Evolutionary conservation across 371 early-diverging fungal species (phyloP).

Genomic region (Coemansia sp.): DNA sequence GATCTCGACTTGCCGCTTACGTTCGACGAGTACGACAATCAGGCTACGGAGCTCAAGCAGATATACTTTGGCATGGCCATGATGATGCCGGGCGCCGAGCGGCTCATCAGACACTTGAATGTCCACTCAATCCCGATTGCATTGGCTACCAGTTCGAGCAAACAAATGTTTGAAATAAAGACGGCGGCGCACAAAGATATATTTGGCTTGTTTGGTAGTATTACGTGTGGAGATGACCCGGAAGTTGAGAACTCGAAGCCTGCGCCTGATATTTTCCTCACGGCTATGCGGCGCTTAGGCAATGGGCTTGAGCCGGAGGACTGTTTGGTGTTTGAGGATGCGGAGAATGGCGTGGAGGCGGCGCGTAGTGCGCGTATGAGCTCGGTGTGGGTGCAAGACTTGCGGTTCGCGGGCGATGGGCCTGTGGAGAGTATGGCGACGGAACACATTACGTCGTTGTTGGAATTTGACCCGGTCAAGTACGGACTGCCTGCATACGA

Average conservation of each 20-base stretch:
- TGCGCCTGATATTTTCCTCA: constrained; percentile 84
- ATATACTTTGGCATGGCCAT: constrained; percentile 35
- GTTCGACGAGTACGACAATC: constrained; percentile 71
- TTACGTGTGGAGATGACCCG: constrained; percentile 85
- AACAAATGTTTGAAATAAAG: constrained; percentile 72
- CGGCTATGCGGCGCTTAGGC: constrained; percentile 60
- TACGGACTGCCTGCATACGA: constrained; percentile 54
- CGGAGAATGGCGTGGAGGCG: constrained; percentile 79
- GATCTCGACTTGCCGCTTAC: constrained; percentile 72
- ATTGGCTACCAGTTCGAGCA: constrained; percentile 83
- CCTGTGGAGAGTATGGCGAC: constrained; percentile 54
- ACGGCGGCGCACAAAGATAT: constrained; percentile 66
- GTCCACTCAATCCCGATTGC: constrained; percentile 77
- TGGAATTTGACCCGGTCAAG: constrained; percentile 68
- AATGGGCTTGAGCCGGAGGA: constrained; percentile 54
- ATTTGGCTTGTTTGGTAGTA: constrained; percentile 74
- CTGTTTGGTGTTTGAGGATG: constrained; percentile 93
- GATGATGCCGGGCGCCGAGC: constrained; percentile 55
- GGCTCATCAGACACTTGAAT: constrained; percentile 75
- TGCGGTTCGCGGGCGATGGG: constrained; percentile 52
- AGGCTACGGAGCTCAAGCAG: constrained; percentile 57
- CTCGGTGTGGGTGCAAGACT: constrained; percentile 81
- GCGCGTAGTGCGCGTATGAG: constrained; percentile 80
- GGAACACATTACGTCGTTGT: constrained; percentile 59
- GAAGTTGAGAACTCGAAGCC: constrained; percentile 80